A percentile compares a stretch with the other conserved stretches of the same genome.
Evolutionary conservation across 495 filamentous ascomycete species (phyloP).

Genomic region (Hypoxylon crocopeplum): DNA sequence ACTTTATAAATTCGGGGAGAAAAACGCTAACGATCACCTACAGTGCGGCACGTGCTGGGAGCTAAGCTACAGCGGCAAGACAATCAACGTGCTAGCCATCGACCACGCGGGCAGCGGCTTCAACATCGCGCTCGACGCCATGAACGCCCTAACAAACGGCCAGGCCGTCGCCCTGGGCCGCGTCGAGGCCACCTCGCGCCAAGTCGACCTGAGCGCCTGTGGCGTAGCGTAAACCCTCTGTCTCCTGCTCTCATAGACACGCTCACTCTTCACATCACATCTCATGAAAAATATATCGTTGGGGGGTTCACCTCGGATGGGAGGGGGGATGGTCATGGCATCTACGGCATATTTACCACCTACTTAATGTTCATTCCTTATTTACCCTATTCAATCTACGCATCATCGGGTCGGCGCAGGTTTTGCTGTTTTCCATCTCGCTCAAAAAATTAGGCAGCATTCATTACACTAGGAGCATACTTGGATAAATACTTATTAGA

Average conservation of each 20-base stretch:
- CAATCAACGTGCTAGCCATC: constrained; percentile 70
- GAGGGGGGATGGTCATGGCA: too few relatives aligned
- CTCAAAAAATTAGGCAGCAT: constrained; percentile 9
- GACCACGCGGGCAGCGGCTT: constrained; percentile 67
- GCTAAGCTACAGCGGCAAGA: constrained; percentile 64
- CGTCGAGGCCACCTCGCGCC: constrained; percentile 47
- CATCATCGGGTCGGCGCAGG: constrained; percentile 16
- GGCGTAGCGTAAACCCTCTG: too few relatives aligned
- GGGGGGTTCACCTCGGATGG: too few relatives aligned
- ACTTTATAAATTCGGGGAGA: neutral
- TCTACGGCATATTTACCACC: too few relatives aligned
- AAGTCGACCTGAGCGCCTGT: constrained; percentile 52
- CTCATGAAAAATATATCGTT: too few relatives aligned
- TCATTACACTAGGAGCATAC: constrained; percentile 20
- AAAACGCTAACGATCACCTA: constrained; percentile 34
- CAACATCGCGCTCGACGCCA: constrained; percentile 68
- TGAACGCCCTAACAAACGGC: constrained; percentile 69
- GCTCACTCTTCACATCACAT: too few relatives aligned
- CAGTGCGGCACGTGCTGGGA: constrained; percentile 75
- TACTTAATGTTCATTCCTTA: constrained; percentile 37
- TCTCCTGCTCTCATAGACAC: too few relatives aligned
- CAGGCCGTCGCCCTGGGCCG: constrained; percentile 34
- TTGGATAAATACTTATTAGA: too few relatives aligned
- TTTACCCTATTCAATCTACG: neutral
- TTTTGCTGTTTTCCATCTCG: neutral